Evolutionary conservation across 192 early-diverging fungal species (phyloP).

Genomic region (Obelidium mucronatum): DNA sequence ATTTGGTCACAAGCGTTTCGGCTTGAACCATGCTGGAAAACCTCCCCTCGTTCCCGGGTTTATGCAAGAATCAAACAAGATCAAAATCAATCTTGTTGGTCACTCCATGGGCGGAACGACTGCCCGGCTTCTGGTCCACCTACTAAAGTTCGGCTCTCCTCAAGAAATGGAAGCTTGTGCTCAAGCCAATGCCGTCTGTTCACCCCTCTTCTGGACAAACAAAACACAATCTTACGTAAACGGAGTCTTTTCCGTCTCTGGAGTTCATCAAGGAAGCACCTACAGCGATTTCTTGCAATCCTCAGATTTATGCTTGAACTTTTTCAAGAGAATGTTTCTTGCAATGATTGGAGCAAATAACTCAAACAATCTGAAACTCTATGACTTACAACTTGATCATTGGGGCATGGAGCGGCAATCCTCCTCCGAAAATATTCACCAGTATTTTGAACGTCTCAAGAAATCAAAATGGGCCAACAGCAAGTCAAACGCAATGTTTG

Average conservation of each 20-base stretch:
- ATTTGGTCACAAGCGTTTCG: conserved; percentile 36
- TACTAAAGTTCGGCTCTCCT: conserved; percentile 20
- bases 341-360: conserved; percentile 31
- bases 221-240: no score
- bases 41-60: conserved; percentile 32
- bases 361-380: background rate
- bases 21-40: conserved; percentile 21
- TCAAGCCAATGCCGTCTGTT: conserved; percentile 4
- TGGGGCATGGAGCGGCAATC: conserved; percentile 26
- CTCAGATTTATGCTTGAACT: background rate
- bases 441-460: conserved; percentile 26
- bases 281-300: conserved; percentile 10
- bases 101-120: conserved; percentile 39
- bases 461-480: conserved; percentile 15
- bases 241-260: background rate
- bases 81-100: conserved; percentile 39
- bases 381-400: conserved; percentile 37
- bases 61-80: background rate
- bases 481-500: conserved; percentile 36
- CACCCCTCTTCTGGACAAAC: no score
- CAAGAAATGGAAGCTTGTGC: conserved; percentile 35
- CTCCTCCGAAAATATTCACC: conserved; percentile 8
- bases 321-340: conserved; percentile 7
- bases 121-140: conserved; percentile 18
- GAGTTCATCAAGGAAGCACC: no score